Percentiles rank a stretch among this genome's conserved stretches.
phyloP scores from a whole-genome alignment of 2,329 filamentous ascomycete genomes.

The Hirsutella thompsonii region DNA sequence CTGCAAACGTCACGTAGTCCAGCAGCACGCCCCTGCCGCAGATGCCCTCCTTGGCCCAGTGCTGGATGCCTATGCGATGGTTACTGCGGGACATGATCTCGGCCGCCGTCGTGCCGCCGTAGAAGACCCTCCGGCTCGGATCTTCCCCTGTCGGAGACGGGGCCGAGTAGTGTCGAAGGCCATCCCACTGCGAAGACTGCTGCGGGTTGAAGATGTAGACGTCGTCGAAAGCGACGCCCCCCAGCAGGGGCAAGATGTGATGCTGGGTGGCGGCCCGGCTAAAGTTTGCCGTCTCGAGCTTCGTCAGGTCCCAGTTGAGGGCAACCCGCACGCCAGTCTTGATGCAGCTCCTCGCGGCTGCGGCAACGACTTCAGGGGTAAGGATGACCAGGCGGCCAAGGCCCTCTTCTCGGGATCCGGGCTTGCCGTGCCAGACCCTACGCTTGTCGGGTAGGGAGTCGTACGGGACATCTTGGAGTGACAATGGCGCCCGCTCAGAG shows the following conservation, averaged over 20 bases:
- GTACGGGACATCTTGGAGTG: conserved; percentile 1
- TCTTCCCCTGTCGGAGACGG: conserved; percentile 19
- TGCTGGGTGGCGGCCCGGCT: conserved; percentile 36
- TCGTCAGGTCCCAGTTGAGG: conserved; percentile 41
- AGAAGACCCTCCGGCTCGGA: conserved; percentile 27
- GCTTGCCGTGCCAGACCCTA: conserved; percentile 31
- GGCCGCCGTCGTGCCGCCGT: conserved; percentile 29
- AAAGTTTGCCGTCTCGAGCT: conserved; percentile 41
- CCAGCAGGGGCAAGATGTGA: conserved; percentile 33
- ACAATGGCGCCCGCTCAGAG: background rate
- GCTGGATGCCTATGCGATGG: conserved; percentile 31
- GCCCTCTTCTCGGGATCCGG: conserved; percentile 35
- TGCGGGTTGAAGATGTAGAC: conserved; percentile 37
- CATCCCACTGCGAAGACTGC: conserved; percentile 39
- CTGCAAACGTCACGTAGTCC: conserved; percentile 33
- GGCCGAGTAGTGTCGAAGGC: conserved; percentile 33
- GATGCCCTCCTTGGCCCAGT: conserved; percentile 35
- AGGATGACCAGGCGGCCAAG: conserved; percentile 36
- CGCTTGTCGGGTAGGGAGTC: conserved; percentile 33
- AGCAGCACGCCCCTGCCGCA: conserved; percentile 36
- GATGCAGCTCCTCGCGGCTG: conserved; percentile 33
- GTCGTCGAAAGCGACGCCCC: conserved; percentile 34
- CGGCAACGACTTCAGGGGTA: conserved; percentile 35
- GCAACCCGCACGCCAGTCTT: conserved; percentile 35
- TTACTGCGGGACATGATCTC: conserved; percentile 31